Base-by-base conservation (phyloP, 164 flowering plant genomes). In the Aristolochia contorta region DNA sequence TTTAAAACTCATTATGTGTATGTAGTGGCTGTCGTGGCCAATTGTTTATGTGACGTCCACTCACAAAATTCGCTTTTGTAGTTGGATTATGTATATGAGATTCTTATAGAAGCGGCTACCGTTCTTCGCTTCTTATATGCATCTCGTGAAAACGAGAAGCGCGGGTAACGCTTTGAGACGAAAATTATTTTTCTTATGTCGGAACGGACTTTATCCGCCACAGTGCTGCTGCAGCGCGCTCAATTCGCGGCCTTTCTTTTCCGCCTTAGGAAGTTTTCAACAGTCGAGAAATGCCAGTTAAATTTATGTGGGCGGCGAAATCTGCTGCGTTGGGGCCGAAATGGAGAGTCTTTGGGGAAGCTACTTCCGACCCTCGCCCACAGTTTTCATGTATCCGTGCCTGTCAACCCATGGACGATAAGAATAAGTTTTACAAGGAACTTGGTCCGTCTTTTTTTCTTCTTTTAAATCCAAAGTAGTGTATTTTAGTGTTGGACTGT, bases 341-440 rank as follows among this genome's bases (percentile, higher is more conserved):
- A 53, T 63, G 69, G 66, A 37, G 57, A 33, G 59, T 20, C 52
- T 19, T 32, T 2, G 65, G 55, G 45, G 71, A 63, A 52, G 59
- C 56, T 25, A 62, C 41, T n/a, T 20, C 52, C 14, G 24, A 61
- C n/a, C 65, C 59, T 58, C 59, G 43, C 22, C 47, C 55, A 60
- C 47, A 45, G 4, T 33, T 54, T 59, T 69, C 66, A 22, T 53
- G 67, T 14, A 64, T 73, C 67, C 83, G 85, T 71, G 87, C 91
- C 70, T 79, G 82, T 63, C 80, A 75, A n/a, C 71, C 82, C 20
- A 56, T 61, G 61, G 80, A 78, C 52, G 82, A 73, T 72, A 74
- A 77, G 67, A 68, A 75, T 75, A 82, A 69, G 65, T 77, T 70
- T 79, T 79, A 74, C 77, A 80, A 85, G 69, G 80, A 86, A 72